Evolutionary conservation across 2,329 filamentous ascomycete species (phyloP), one percentile per base, ranked within the genome.

Genomic region (Aspergillus unguis): DNA sequence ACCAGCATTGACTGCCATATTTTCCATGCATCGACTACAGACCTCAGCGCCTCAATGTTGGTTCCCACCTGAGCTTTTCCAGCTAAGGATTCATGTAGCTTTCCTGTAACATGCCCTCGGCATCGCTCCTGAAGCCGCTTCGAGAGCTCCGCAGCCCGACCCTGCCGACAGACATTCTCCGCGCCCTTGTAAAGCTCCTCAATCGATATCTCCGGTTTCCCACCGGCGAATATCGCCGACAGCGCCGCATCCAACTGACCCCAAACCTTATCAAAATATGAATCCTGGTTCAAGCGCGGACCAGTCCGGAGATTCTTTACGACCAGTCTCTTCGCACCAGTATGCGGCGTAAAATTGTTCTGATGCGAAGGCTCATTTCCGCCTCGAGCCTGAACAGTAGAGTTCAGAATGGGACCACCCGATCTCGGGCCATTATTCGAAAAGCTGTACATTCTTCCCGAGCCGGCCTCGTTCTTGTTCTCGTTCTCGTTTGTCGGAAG

Each of bases 171-270:
- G 8, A 95, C 80, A 67, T 96, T 91, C 77, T 99, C 94, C 1
- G 95, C 90, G 4, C 88, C 90, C 44, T 90, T 84, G 69, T 96
- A 97, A 10, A 99, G 77, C 62, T 89, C 86, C 71, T 97, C 94
- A 35, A 95, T 77, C n/a, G 92, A 92, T 55, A 83, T 77, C n/a
- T 75, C 73, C 1, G 88, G 82, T 48, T 81, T 81, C 54, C 77
- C 72, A 37, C 83, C 81, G 5, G 77, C 76, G 66, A 97, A 92
- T 26, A 97, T 84, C 40, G 85, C 82, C 8, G 80, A 77, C 48
- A 99, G 74, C 1, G 90, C 90, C 33, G 78, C 77, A 52, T 89
- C 84, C 5, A 97, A 77, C 66, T 95, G 87, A 37, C 75, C 73
- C 83, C 87, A 89, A 3, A 85, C 86, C 63, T 85, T 84, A 37